phyloP scores from a whole-genome alignment of 106 monocot genomes.

The Agapanthus africanus region DNA sequence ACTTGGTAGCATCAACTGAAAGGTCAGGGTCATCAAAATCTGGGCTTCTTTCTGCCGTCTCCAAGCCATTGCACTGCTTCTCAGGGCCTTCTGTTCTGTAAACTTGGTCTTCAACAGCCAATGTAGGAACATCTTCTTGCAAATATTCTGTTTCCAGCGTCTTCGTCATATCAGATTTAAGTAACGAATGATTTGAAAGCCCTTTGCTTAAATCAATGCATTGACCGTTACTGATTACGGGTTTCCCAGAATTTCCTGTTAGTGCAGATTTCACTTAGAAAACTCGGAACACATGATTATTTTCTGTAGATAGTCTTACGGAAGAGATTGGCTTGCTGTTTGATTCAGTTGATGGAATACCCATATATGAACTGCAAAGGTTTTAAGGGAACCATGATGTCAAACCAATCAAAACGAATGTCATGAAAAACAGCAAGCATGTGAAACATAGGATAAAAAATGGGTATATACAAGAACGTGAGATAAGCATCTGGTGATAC shows the following conservation, averaged over 20 bases:
- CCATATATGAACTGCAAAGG: conserved; percentile 33
- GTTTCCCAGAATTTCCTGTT: conserved; percentile 11
- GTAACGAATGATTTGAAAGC: neutral
- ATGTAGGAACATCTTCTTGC: conserved; percentile 1
- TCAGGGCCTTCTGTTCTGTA: neutral
- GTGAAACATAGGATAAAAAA: neutral
- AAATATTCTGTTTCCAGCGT: conserved; percentile 1
- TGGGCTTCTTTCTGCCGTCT: neutral
- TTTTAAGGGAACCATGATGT: neutral
- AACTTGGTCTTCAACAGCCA: neutral
- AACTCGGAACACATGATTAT: neutral
- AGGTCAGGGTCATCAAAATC: neutral
- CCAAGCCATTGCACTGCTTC: conserved; percentile 7
- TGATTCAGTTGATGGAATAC: conserved; percentile 21
- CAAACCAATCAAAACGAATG: neutral
- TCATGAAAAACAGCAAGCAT: neutral
- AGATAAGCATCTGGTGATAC: neutral
- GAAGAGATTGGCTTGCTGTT: conserved; percentile 14
- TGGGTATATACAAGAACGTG: neutral
- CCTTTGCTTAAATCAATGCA: conserved; percentile 8
- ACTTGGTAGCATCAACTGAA: neutral
- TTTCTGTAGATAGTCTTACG: conserved; percentile 15
- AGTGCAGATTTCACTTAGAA: conserved; percentile 3
- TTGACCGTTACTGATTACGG: conserved; percentile 8
- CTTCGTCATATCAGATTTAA: conserved; percentile 11